A percentile compares a stretch with the other conserved stretches of the same genome.
Conservation (phyloP, 306 rosid genomes). For the Hippophae gyantsensis region DNA sequence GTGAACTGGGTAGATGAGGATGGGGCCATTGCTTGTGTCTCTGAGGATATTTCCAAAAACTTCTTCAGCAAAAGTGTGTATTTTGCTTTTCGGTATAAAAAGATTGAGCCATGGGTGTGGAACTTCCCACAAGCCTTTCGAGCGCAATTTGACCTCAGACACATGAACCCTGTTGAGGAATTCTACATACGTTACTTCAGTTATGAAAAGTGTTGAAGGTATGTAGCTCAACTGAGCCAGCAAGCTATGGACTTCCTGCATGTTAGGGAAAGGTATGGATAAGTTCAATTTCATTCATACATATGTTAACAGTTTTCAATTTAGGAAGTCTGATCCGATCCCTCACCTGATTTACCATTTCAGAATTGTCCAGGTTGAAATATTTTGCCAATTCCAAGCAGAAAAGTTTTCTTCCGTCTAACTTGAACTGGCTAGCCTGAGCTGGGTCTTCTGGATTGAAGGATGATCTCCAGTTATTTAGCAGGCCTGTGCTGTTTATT, state of each 20-base stretch:
- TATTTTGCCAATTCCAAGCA: slow-evolving; percentile 88
- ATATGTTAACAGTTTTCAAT: background rate
- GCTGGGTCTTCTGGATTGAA: slow-evolving; percentile 81
- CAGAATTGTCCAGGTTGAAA: slow-evolving; percentile 34
- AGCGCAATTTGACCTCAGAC: slow-evolving; percentile 73
- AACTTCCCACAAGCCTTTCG: slow-evolving; percentile 90
- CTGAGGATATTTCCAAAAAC: slow-evolving; percentile 83
- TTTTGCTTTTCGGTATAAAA: slow-evolving; percentile 73
- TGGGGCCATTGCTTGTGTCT: slow-evolving; percentile 65
- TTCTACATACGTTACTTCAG: slow-evolving; percentile 66
- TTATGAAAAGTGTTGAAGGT: slow-evolving; percentile 66
- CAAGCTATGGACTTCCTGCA: slow-evolving; percentile 60
- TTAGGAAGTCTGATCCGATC: slow-evolving; percentile 2
- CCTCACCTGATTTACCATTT: slow-evolving; percentile 49
- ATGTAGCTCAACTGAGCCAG: slow-evolving; percentile 46
- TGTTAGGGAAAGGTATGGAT: slow-evolving; percentile 6
- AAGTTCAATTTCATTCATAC: slow-evolving; percentile 1
- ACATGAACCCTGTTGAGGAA: slow-evolving; percentile 87
- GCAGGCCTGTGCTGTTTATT: slow-evolving; percentile 77
- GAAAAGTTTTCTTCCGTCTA: slow-evolving; percentile 77
- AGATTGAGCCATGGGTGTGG: slow-evolving; percentile 99
- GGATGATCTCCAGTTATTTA: slow-evolving; percentile 92
- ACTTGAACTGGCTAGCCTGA: slow-evolving; percentile 79
- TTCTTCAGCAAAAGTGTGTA: slow-evolving; percentile 54
- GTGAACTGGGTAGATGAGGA: slow-evolving; percentile 84